phyloP scores from a whole-genome alignment of 495 filamentous ascomycete genomes.

The Tetracladium marchalianum region DNA sequence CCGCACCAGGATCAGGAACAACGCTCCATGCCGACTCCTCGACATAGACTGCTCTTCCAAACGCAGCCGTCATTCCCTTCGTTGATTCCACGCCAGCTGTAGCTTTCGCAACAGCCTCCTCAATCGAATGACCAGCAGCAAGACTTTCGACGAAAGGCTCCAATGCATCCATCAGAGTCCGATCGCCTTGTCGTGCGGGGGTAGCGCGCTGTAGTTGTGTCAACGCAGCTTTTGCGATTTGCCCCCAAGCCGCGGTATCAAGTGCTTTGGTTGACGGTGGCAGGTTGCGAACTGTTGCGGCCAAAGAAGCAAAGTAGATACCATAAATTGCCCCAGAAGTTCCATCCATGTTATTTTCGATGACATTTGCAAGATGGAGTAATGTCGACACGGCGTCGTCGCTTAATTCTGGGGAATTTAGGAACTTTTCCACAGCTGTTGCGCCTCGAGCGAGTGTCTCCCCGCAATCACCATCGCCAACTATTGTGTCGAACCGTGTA shows the following conservation, averaged over 20 bases:
- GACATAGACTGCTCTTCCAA: constrained; percentile 85
- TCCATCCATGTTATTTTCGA: constrained; percentile 86
- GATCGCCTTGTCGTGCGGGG: constrained; percentile 74
- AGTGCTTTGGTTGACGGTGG: constrained; percentile 28
- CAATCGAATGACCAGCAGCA: constrained; percentile 1
- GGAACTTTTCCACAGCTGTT: constrained; percentile 25
- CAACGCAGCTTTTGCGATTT: constrained; percentile 58
- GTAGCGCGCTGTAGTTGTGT: constrained; percentile 68
- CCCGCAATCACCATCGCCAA: constrained; percentile 72
- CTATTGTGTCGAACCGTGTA: constrained; percentile 61
- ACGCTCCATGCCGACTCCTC: constrained; percentile 30
- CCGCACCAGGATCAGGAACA: constrained; percentile 5
- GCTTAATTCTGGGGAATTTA: background rate
- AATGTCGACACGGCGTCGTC: background rate
- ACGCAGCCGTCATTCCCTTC: constrained; percentile 75
- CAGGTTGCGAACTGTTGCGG: constrained; percentile 57
- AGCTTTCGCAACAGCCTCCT: constrained; percentile 61
- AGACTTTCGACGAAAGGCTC: constrained; percentile 70
- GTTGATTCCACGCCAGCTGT: constrained; percentile 66
- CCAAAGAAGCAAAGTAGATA: constrained; percentile 87
- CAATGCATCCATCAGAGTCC: constrained; percentile 83
- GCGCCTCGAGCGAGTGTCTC: constrained; percentile 60
- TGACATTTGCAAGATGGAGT: constrained; percentile 16
- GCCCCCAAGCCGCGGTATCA: constrained; percentile 53
- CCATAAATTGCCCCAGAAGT: constrained; percentile 89